phyloP scores from a whole-genome alignment of 2,329 filamentous ascomycete genomes.

The Epichloe gansuensis region DNA sequence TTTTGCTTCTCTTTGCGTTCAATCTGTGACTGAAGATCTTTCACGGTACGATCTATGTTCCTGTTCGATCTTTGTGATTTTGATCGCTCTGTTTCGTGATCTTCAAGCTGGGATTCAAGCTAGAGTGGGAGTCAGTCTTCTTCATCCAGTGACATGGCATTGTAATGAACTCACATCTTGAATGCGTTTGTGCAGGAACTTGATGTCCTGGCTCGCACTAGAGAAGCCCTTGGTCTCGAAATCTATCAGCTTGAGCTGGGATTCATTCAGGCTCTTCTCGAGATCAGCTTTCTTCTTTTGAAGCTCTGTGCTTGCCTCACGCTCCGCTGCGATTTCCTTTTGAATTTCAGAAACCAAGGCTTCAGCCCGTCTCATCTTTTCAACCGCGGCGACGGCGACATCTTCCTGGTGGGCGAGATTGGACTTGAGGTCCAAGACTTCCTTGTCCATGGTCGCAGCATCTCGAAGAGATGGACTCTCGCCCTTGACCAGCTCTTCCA shows the following conservation, averaged over 20 bases:
- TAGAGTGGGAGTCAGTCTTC: slow-evolving; percentile 27
- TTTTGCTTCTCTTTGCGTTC: slow-evolving; percentile 88
- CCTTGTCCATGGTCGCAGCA: slow-evolving; percentile 76
- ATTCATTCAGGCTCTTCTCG: slow-evolving; percentile 82
- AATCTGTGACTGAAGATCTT: slow-evolving; percentile 84
- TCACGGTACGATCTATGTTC: slow-evolving; percentile 86
- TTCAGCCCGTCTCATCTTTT: slow-evolving; percentile 94
- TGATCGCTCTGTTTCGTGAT: slow-evolving; percentile 65
- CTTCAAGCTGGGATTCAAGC: slow-evolving; percentile 80
- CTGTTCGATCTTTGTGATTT: slow-evolving; percentile 79
- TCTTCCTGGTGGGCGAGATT: slow-evolving; percentile 87
- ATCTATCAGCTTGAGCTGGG: slow-evolving; percentile 81
- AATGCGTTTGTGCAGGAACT: slow-evolving; percentile 86
- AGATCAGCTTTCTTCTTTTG: slow-evolving; percentile 83
- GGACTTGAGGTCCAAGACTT: slow-evolving; percentile 81
- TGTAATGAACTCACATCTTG: slow-evolving; percentile 63
- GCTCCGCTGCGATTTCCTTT: slow-evolving; percentile 78
- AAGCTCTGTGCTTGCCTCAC: slow-evolving; percentile 68
- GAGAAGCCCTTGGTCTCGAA: slow-evolving; percentile 96
- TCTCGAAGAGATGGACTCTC: slow-evolving; percentile 82
- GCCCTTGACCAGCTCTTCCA: slow-evolving; percentile 77
- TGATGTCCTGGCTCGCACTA: slow-evolving; percentile 84
- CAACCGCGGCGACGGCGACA: slow-evolving; percentile 78
- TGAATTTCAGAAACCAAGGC: slow-evolving; percentile 79
- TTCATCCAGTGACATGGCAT: slow-evolving; percentile 10